These are phyloP conservation scores for Gyrodon lividus DNA, from an alignment of 768 basidiomycete species.

Conservation along the genomic window DNA sequence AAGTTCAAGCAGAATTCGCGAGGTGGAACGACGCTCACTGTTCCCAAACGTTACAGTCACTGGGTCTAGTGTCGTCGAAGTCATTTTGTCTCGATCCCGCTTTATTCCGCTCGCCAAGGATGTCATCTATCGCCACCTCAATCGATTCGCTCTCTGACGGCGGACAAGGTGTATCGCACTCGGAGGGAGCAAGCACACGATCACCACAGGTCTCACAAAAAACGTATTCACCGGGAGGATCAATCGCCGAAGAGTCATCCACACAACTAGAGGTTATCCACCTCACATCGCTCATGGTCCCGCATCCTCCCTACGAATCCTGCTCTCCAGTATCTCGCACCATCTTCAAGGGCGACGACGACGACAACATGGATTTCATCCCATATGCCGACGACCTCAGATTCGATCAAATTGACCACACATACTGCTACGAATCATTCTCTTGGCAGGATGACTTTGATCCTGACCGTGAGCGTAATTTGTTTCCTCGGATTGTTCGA, in stretches of 20 bases:
- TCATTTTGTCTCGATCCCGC: constrained; percentile 16
- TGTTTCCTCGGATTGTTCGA: constrained; percentile 5
- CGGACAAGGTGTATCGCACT: neutral
- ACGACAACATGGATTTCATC: constrained; percentile 54
- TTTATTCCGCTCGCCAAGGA: constrained; percentile 4
- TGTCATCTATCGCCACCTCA: neutral
- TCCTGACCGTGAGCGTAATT: constrained; percentile 39
- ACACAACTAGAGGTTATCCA: constrained; percentile 17
- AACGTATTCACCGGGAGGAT: constrained; percentile 17
- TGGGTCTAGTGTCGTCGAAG: constrained; percentile 12
- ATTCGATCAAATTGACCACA: constrained; percentile 45
- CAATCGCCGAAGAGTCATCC: constrained; percentile 6
- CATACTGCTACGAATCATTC: constrained; percentile 41
- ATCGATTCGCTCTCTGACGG: neutral
- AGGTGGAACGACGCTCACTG: constrained; percentile 18
- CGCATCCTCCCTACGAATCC: constrained; percentile 50
- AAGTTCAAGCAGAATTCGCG: constrained; percentile 27
- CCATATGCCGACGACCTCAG: constrained; percentile 60
- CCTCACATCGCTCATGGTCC: constrained; percentile 12
- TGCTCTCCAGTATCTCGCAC: constrained; percentile 51
- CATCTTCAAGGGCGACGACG: constrained; percentile 57
- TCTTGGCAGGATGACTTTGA: constrained; percentile 49
- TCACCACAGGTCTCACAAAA: constrained; percentile 7
- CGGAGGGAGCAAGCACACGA: neutral
- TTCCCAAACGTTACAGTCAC: constrained; percentile 11